Conservation (phyloP, 345 rosid genomes). For the Toxicodendron radicans region DNA sequence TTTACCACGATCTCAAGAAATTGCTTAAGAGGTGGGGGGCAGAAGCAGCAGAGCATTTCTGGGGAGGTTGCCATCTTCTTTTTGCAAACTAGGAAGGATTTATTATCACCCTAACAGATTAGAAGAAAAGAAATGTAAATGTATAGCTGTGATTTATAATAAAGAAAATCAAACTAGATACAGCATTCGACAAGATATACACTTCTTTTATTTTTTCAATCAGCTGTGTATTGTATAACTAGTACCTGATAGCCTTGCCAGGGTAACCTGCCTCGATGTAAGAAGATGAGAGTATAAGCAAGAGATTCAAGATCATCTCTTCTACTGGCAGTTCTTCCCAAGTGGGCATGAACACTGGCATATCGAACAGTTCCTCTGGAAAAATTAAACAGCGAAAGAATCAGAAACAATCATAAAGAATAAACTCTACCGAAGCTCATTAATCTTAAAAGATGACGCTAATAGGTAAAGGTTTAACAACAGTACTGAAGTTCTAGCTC, state of each 20-base stretch:
- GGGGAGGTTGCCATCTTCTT: conserved; percentile 96
- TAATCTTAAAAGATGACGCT: background rate
- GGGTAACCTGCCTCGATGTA: conserved; percentile 92
- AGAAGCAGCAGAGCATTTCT: conserved; percentile 87
- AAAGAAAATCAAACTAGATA: background rate
- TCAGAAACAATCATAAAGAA: background rate
- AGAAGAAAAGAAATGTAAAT: background rate
- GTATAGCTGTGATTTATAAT: background rate
- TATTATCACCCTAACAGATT: conserved; percentile 83
- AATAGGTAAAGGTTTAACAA: background rate
- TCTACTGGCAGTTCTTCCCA: conserved; percentile 97
- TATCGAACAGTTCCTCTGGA: conserved; percentile 95
- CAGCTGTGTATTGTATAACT: conserved; percentile 1
- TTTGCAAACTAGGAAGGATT: conserved; percentile 93
- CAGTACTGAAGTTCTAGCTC: background rate
- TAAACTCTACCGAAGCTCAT: background rate
- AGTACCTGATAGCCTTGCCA: conserved; percentile 99
- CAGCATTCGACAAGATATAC: background rate
- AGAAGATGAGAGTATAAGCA: conserved; percentile 92
- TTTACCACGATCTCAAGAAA: conserved; percentile 91
- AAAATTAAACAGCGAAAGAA: conserved; percentile 16
- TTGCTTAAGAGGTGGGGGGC: conserved; percentile 79
- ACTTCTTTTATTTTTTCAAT: background rate
- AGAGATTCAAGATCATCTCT: conserved; percentile 98
- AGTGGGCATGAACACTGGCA: conserved; percentile 96